Evolutionary conservation across 306 rosid species (phyloP).

Genomic region (Pterocarpus macrocarpus): DNA sequence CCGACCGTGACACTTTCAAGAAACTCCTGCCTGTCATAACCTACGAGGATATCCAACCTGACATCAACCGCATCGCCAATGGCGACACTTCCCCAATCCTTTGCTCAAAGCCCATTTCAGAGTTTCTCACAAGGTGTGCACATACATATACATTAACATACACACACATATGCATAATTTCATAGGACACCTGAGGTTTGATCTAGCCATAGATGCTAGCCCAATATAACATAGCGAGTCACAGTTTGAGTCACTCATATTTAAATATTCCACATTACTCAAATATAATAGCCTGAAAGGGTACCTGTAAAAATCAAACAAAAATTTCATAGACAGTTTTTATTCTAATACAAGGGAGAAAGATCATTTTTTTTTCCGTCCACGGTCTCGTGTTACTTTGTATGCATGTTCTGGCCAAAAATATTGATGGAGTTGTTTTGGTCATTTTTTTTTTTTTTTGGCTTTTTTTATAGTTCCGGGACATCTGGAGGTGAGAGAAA

Average conservation of each 20-base stretch:
- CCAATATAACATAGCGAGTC: too few species aligned
- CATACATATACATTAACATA: too few species aligned
- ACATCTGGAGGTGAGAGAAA: slow-evolving; percentile 98
- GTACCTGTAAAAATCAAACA: too few species aligned
- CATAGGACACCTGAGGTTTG: too few species aligned
- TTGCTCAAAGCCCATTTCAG: slow-evolving; percentile 87
- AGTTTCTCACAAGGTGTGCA: slow-evolving; percentile 87
- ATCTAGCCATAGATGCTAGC: too few species aligned
- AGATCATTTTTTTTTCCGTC: not conserved
- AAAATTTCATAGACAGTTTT: too few species aligned
- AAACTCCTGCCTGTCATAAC: slow-evolving; percentile 76
- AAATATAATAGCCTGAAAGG: too few species aligned
- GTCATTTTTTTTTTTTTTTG: not conserved
- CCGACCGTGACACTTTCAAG: slow-evolving; percentile 84
- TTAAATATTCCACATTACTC: too few species aligned
- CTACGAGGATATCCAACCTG: slow-evolving; percentile 85
- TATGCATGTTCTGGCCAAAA: not conserved
- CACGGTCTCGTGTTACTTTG: not conserved
- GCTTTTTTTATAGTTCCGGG: slow-evolving; percentile 69
- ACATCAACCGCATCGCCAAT: slow-evolving; percentile 91
- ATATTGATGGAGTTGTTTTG: slow-evolving; percentile 26
- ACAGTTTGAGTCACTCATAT: too few species aligned
- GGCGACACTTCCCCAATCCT: slow-evolving; percentile 89
- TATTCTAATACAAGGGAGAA: not conserved
- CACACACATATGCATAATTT: too few species aligned